phyloP scores from a whole-genome alignment of 1,139 yeast genomes.

The Saccharomycopsis hybrid region DNA sequence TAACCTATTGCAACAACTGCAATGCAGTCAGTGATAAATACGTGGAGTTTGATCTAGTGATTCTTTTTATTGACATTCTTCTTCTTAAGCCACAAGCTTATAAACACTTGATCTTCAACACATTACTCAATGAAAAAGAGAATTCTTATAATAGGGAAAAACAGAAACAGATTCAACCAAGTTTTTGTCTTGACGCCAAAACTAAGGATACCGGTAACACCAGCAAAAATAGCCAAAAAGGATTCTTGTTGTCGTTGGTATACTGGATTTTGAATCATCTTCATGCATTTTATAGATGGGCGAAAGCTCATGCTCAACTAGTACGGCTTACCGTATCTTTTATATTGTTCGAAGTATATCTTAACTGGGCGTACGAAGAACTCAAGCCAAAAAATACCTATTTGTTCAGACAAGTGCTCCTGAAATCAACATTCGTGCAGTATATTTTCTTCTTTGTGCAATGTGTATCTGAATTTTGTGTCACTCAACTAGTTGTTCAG shows the following conservation, averaged over 20 bases:
- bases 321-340: constrained; percentile 54
- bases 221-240: no score
- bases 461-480: constrained; percentile 52
- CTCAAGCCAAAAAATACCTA: constrained; percentile 30
- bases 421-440: constrained; percentile 27
- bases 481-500: constrained; percentile 49
- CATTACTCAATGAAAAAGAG: constrained; percentile 33
- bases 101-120: constrained; percentile 78
- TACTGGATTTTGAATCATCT: no score
- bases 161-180: background rate
- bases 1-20: constrained; percentile 74
- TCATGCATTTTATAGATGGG: constrained; percentile 1
- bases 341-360: constrained; percentile 80
- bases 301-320: constrained; percentile 10
- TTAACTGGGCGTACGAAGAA: constrained; percentile 90
- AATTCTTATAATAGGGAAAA: background rate
- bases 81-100: constrained; percentile 85
- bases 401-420: constrained; percentile 8
- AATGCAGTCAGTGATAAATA: constrained; percentile 78
- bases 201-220: background rate
- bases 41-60: constrained; percentile 81
- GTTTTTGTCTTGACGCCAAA: background rate
- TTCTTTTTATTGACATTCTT: constrained; percentile 75
- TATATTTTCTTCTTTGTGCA: constrained; percentile 60
- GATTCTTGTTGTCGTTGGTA: no score